phyloP scores from a whole-genome alignment of 495 filamentous ascomycete genomes.

The Astrothelium macrocarpum region DNA sequence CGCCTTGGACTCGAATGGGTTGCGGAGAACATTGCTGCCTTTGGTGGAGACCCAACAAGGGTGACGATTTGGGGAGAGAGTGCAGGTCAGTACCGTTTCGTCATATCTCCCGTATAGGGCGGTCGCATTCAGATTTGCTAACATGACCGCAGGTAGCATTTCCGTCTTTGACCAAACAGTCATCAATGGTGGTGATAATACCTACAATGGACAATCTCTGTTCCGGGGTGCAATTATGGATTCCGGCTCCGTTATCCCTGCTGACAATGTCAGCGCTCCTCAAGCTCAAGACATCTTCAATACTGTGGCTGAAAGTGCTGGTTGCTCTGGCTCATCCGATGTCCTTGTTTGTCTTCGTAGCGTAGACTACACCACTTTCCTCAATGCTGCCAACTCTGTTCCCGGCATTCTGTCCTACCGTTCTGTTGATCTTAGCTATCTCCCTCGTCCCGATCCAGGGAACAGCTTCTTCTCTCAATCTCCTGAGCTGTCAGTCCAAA shows the following conservation, averaged over 20 bases:
- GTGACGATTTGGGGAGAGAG: slow-evolving; percentile 38
- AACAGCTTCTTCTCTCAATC: slow-evolving; percentile 29
- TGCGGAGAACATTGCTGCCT: slow-evolving; percentile 42
- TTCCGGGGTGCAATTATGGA: slow-evolving; percentile 69
- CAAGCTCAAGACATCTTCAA: slow-evolving; percentile 59
- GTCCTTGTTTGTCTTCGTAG: slow-evolving; percentile 26
- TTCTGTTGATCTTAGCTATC: slow-evolving; percentile 22
- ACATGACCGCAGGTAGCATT: slow-evolving; percentile 10
- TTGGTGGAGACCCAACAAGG: slow-evolving; percentile 38
- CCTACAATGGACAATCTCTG: slow-evolving; percentile 57
- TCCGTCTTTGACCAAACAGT: slow-evolving; percentile 58
- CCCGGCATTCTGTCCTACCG: slow-evolving; percentile 19
- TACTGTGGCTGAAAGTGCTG: slow-evolving; percentile 47
- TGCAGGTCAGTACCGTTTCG: neutral
- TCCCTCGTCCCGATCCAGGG: slow-evolving; percentile 16
- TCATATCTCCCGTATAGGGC: neutral
- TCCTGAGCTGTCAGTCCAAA: slow-evolving; percentile 41
- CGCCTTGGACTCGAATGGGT: slow-evolving; percentile 25
- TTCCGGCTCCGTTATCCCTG: slow-evolving; percentile 54
- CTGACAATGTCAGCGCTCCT: slow-evolving; percentile 51
- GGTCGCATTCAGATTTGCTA: neutral
- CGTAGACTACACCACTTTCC: slow-evolving; percentile 12
- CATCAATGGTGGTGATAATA: slow-evolving; percentile 58
- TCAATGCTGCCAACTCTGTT: slow-evolving; percentile 17
- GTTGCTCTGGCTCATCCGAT: slow-evolving; percentile 46